Base-by-base conservation (phyloP, 2,329 filamentous ascomycete genomes). In the Cephalotrichum gorgonifer region DNA sequence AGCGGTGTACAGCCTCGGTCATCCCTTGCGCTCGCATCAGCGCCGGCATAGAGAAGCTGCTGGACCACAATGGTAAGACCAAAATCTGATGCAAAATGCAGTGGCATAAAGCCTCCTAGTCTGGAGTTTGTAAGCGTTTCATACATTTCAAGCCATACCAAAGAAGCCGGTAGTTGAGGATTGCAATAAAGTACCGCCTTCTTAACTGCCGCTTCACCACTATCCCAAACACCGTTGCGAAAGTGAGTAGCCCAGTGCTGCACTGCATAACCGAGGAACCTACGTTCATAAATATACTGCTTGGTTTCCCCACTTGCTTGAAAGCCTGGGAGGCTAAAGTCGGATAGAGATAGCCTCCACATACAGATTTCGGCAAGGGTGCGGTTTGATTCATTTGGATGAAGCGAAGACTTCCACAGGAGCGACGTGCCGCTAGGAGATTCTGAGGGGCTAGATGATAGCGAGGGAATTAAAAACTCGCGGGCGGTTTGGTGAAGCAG, bases 401-500 rank as follows among this genome's bases (percentile, higher is more conserved):
- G 33, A 30, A 47, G 28, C 9, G 45, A 47, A 47, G 39, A 22
- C 14, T 41, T 43, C 51, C 49, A 51, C 8, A 6, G 12, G 14
- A 41, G 28, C 6, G 15, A 8, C 9, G 14, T 35, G n/a, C 7
- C 30, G 12, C n/a, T 33, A 4, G 30, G 12, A 4, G 30, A 4
- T 11, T 4, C 30, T 33, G 30, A 23, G 17, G 6, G 17, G 25
- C n/a, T 23, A 28, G 25, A 14, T 15, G 17, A 33, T 33, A 9
- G 20, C 9, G 11, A 39, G 47, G 28, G 28, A 33, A 50, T 44
- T 28, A 64, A 54, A 33, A 62, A 64, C 33, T 63, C 61, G 51
- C 59, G 61, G 9, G 58, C 60, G 6, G 61, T 62, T 49, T 63
- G 58, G 43, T 64, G 60, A 25, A 64, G 54, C 20, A 61, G 50